Evolutionary conservation across 1,284 basidiomycete species (phyloP), one percentile per base, ranked within the genome.

Genomic region (Ustilago shanxiensis): DNA sequence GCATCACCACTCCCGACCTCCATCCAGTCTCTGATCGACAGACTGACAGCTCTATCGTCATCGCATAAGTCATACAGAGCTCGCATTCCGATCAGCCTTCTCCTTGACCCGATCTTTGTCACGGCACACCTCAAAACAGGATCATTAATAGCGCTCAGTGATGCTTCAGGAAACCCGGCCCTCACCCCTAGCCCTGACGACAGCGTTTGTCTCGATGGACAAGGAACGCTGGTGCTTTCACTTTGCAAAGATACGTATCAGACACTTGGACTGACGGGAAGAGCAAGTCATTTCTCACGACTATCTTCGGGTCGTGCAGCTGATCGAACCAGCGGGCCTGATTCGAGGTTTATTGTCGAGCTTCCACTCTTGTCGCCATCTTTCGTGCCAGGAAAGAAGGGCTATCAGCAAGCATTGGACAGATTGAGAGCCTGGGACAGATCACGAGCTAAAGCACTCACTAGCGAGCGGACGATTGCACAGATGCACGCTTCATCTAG

Each of bases 241-340:
- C 72, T 85, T 1, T 74, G 67, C 54, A 81, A 81, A 47, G 81
- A 83, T n/a, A 85, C 84, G 14, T 85, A 85, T 53, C 83, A 83
- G 52, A 77, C 77, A 4, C 77, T 85, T 2, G 84, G 84, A 14
- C 72, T 85, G 10, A 77, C 78, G 4, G 84, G 84, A 13, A 67
- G 83, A 16, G 77, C 80, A 1, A 73, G 79, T 50, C 80, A 82
- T 47, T 82, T 80, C 33, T 70, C 73, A 0, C 72, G 73, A 18
- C 47, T 70, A 28, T 58, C 83, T 2, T 83, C 82, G 0, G 84
- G 84, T n/a, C 68, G 83, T 8, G 73, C 74, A n/a, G 82, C 74
- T 2, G 84, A 85, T 26, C 69, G 84, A 3, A 78, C 62, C 8
- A 80, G 78, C 24, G 84, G 84, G 0, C 56, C 71, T 1, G 70